Percentiles rank a stretch among this genome's conserved stretches.
Conservation (phyloP, 768 basidiomycete species). For the Pleurotus cornucopiae region DNA sequence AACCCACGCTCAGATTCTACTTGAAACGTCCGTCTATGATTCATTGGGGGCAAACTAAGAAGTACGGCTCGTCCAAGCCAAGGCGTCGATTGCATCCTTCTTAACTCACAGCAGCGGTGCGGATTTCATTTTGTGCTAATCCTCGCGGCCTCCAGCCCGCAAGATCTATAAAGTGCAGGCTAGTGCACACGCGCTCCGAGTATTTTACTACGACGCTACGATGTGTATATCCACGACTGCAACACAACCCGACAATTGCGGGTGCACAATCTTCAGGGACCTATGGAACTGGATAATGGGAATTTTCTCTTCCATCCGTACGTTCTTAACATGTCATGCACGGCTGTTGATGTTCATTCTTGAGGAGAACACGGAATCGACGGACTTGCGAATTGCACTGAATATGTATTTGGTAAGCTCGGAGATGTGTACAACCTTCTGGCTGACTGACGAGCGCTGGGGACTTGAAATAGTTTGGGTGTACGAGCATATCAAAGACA, state of each 20-base stretch:
- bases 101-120: too few species aligned
- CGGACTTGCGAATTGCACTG: neutral
- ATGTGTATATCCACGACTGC: neutral
- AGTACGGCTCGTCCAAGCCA: too few species aligned
- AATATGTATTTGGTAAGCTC: neutral
- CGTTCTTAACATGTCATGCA: neutral
- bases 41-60: too few species aligned
- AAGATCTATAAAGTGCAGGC: neutral
- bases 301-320: conserved; percentile 1
- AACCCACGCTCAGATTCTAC: too few species aligned
- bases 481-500: neutral
- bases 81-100: too few species aligned
- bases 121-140: neutral
- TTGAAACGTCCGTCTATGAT: too few species aligned
- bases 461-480: neutral
- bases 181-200: too few species aligned
- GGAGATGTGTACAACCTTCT: too few species aligned
- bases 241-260: neutral
- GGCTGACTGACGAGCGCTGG: too few species aligned
- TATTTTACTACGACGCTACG: neutral
- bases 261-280: conserved; percentile 4
- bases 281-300: conserved; percentile 5
- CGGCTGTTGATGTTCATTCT: neutral
- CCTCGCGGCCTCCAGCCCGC: neutral
- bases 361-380: neutral